These are phyloP conservation scores for Cyphellophora attinorum DNA, from an alignment of 2,329 filamentous ascomycete genomes.

Conservation along the genomic window DNA sequence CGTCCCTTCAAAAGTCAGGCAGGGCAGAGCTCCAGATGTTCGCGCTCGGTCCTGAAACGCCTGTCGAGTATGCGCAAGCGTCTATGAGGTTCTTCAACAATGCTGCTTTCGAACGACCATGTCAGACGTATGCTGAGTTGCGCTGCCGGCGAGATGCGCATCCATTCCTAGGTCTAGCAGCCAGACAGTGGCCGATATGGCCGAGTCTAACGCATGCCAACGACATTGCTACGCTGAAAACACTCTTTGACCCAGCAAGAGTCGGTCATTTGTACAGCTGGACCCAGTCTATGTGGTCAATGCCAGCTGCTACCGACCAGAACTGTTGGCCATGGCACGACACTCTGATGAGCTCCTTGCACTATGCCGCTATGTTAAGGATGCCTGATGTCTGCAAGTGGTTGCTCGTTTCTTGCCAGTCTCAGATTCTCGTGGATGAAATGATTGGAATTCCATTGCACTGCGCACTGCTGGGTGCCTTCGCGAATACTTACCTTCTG, in stretches of 20 bases:
- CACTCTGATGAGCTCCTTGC: background rate
- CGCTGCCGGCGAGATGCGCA: background rate
- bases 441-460: background rate
- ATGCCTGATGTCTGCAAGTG: background rate
- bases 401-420: background rate
- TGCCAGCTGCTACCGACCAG: background rate
- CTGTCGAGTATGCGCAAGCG: background rate
- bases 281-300: background rate
- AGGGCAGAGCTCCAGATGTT: background rate
- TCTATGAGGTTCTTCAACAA: background rate
- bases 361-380: background rate
- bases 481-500: too few species aligned
- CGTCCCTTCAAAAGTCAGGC: slow-evolving; percentile 10
- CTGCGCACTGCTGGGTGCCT: background rate
- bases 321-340: background rate
- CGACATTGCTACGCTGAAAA: background rate
- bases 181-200: background rate
- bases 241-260: background rate
- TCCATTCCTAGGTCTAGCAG: background rate
- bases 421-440: background rate
- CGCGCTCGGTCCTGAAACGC: background rate
- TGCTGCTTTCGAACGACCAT: background rate
- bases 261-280: slow-evolving; percentile 1
- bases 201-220: background rate
- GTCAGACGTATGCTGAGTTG: background rate